A percentile compares a stretch with the other conserved stretches of the same genome.
Conservation (phyloP, 2,329 filamentous ascomycete genomes). For the Scedosporium apiospermum region DNA sequence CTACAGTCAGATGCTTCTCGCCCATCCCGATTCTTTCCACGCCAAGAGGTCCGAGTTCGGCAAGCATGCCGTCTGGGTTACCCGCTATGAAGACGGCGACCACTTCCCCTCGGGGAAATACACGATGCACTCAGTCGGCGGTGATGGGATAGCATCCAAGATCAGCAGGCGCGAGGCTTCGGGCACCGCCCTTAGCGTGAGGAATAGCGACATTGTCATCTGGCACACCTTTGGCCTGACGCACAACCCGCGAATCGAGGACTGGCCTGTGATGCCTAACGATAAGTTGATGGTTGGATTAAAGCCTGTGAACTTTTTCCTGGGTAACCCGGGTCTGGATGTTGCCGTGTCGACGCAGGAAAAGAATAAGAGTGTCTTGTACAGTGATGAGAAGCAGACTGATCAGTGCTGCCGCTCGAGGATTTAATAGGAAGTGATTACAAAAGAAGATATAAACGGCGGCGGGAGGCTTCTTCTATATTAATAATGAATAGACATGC, state of each 20-base stretch:
- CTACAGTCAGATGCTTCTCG: conserved; percentile 34
- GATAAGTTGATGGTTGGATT: conserved; percentile 43
- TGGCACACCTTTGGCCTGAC: conserved; percentile 53
- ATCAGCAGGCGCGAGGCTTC: conserved; percentile 23
- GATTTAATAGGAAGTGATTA: too few species aligned
- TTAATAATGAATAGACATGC: too few species aligned
- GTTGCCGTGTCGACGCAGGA: conserved; percentile 31
- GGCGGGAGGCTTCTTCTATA: too few species aligned
- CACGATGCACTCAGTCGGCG: conserved; percentile 37
- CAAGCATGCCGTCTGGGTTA: conserved; percentile 34
- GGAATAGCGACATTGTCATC: conserved; percentile 43
- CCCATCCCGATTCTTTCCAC: conserved; percentile 28
- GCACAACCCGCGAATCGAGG: conserved; percentile 55
- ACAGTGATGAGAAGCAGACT: neutral
- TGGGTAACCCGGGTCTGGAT: conserved; percentile 39
- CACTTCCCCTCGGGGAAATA: conserved; percentile 31
- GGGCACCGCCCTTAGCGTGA: conserved; percentile 27
- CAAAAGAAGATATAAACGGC: too few species aligned
- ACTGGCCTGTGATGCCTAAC: conserved; percentile 60
- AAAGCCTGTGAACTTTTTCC: conserved; percentile 46
- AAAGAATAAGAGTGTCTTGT: conserved; percentile 21
- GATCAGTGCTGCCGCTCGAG: too few species aligned
- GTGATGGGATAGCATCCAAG: conserved; percentile 28
- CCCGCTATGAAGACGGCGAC: conserved; percentile 31
- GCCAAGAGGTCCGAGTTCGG: conserved; percentile 31